Evolutionary conservation across 2,329 filamentous ascomycete species (phyloP).

Genomic region (Pyrenophora seminiperda): DNA sequence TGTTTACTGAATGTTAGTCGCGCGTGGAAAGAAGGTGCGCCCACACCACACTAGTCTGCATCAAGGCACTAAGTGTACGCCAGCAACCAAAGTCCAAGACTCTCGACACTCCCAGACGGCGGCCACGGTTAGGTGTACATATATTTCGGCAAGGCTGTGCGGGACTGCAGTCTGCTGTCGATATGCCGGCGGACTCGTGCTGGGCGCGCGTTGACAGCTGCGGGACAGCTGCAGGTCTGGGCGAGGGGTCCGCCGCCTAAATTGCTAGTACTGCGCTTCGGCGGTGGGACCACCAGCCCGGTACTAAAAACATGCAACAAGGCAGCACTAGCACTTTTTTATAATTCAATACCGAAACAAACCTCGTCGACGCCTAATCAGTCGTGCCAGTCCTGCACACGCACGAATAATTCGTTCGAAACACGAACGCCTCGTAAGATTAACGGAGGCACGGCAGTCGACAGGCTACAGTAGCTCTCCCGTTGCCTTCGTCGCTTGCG

Average conservation of each 20-base stretch:
- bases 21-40: no score
- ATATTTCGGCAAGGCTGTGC: constrained; percentile 3
- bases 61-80: no score
- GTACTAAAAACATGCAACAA: constrained; percentile 1
- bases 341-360: constrained; percentile 9
- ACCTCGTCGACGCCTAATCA: not conserved
- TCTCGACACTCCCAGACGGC: no score
- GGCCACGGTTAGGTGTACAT: no score
- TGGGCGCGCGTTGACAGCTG: constrained; percentile 17
- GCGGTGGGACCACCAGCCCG: constrained; percentile 8
- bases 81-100: no score
- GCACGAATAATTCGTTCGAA: not conserved
- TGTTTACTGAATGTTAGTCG: no score
- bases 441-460: constrained; percentile 7
- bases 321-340: constrained; percentile 16
- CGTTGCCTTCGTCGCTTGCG: constrained; percentile 28
- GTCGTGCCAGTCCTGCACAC: not conserved
- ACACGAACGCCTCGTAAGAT: constrained; percentile 5
- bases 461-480: constrained; percentile 22
- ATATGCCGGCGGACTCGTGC: constrained; percentile 2
- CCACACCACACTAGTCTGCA: no score
- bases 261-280: constrained; percentile 11
- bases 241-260: constrained; percentile 21
- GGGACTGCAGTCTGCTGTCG: constrained; percentile 7
- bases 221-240: constrained; percentile 15